Base-by-base conservation (phyloP, 2,329 filamentous ascomycete species). In the Epichloe scottii region DNA sequence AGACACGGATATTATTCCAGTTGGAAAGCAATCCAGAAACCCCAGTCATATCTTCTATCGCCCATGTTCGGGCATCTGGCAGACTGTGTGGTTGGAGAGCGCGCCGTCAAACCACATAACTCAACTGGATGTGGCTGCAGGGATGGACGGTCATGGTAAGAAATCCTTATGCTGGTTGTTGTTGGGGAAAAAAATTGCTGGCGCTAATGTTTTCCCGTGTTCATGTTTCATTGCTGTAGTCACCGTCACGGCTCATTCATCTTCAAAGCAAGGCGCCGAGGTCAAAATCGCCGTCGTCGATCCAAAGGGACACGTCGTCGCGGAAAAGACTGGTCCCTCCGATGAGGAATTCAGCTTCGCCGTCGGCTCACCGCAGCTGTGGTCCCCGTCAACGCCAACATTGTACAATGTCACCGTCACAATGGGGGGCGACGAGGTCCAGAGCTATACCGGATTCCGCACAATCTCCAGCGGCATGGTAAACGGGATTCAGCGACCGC, bases 31-130 rank as follows among this genome's bases (percentile, higher is more conserved):
- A 62, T 77, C 74, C 0, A 60, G 75, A 1, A 66, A 64, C 0
- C 78, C 76, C 0, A 74, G 71, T 11, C 77, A 81, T 57, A 87
- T 87, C 53, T 87, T 84, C 63, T 87, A 87, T 62, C 80, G 79
- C 0, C 79, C 84, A 0, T 87, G 83, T 61, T 83, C 80, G 35
- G 84, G 84, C 5, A 87, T 88, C 55, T 88, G 84, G 84, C 84
- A 87, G 60, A 75, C 74, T 17, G 84, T 87, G 0, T 88, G 84
- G 84, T 67, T 88, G 2, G 79, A 85, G 60, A 71, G 76, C n/a
- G 80, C 76, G 0, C 78, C 83, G 0, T 55, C 66, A 0, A 72
- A 76, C 47, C 69, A 81, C 56, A 76, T 87, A 50, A 76, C 74
- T 0, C 70, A 75, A 40, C 65, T 87, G 2, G 77, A 85, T 54